Conservation (phyloP, 2,329 filamentous ascomycete species). For the Dichotomopilus funicola region DNA sequence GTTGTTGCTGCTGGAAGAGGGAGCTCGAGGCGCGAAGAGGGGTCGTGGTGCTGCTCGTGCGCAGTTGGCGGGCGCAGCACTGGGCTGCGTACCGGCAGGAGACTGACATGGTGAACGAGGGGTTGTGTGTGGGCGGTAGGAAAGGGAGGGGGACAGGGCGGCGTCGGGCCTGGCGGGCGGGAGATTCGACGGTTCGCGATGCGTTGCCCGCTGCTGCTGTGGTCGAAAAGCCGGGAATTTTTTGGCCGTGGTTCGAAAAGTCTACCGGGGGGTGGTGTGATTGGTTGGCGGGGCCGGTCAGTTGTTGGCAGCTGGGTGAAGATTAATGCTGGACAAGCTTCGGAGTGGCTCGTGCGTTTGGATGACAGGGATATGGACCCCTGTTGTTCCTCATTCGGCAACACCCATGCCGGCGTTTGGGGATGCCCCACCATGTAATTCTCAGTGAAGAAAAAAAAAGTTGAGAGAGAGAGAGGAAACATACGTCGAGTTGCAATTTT, state of each 20-base stretch:
- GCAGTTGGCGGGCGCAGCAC: constrained; percentile 58
- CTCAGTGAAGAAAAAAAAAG: constrained; percentile 32
- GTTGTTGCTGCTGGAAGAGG: constrained; percentile 38
- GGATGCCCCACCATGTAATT: constrained; percentile 19
- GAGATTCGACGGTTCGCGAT: constrained; percentile 13
- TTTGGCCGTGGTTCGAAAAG: constrained; percentile 23
- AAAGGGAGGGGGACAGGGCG: constrained; percentile 8
- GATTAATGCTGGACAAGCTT: background rate
- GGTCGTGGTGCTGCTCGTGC: constrained; percentile 33
- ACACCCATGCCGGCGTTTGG: constrained; percentile 7
- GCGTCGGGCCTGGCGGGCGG: constrained; percentile 6
- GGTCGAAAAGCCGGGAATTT: constrained; percentile 23
- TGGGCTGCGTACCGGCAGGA: constrained; percentile 58
- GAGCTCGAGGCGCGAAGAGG: constrained; percentile 38
- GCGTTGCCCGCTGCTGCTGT: constrained; percentile 9
- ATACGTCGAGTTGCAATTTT: constrained; percentile 1
- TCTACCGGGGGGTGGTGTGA: constrained; percentile 14
- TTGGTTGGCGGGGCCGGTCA: constrained; percentile 12
- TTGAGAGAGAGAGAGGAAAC: constrained; percentile 17
- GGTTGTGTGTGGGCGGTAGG: constrained; percentile 14
- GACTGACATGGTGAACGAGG: constrained; percentile 48
- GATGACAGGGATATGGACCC: constrained; percentile 1
- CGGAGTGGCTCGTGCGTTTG: background rate
- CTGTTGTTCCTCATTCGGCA: constrained; percentile 1
- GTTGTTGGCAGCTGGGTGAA: background rate